Conservation (phyloP, 139 green algal species). For the Pedinophyceae sp. region DNA sequence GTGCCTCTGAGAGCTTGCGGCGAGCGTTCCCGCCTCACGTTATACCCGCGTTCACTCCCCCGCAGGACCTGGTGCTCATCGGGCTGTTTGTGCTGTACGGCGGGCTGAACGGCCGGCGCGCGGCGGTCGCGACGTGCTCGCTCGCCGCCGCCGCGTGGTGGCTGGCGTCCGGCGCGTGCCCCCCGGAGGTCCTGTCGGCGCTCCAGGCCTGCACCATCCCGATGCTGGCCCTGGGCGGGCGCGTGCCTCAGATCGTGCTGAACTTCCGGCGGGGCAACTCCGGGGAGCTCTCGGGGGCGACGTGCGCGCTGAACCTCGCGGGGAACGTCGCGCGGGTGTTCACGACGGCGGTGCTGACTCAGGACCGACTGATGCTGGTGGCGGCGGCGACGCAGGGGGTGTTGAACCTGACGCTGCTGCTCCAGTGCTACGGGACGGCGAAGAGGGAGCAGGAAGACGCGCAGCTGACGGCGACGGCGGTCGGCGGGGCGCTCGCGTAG, state of each 20-base stretch:
- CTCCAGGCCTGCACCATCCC: slow-evolving; percentile 40
- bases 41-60: no score
- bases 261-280: slow-evolving; percentile 48
- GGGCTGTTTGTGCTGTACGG: no score
- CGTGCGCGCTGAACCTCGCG: slow-evolving; percentile 34
- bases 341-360: slow-evolving; percentile 51
- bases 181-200: slow-evolving; percentile 10
- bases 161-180: slow-evolving; percentile 15
- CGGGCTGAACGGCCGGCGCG: no score
- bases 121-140: neutral
- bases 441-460: no score
- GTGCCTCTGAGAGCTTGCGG: no score
- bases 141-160: slow-evolving; percentile 1
- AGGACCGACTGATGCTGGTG: slow-evolving; percentile 27
- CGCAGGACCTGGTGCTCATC: no score
- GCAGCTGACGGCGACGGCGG: no score
- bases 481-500: no score
- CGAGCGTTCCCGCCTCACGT: no score
- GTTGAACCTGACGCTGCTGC: slow-evolving; percentile 20
- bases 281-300: slow-evolving; percentile 47
- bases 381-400: slow-evolving; percentile 10
- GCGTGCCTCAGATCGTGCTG: slow-evolving; percentile 59
- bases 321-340: slow-evolving; percentile 49
- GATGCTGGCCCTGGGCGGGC: slow-evolving; percentile 26
- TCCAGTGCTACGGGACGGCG: no score